Evolutionary conservation across 352 stramenopile genomes (phyloP).

Genomic region (Saprolegnia diclina): DNA sequence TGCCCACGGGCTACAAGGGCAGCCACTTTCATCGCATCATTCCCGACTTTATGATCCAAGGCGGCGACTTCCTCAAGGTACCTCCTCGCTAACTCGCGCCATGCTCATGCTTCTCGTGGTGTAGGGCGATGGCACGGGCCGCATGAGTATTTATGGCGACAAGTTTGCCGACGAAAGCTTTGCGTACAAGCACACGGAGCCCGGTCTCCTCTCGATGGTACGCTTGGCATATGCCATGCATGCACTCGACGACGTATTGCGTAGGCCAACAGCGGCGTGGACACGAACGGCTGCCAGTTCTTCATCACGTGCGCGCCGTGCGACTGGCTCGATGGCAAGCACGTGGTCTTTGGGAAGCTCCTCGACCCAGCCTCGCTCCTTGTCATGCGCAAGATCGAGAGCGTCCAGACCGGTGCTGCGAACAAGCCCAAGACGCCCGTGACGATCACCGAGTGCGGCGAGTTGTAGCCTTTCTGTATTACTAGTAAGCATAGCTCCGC

Average conservation of each 20-base stretch:
- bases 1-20: constrained; percentile 85
- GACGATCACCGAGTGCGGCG: constrained; percentile 83
- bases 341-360: constrained; percentile 95
- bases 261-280: constrained; percentile 90
- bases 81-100: neutral
- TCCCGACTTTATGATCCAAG: constrained; percentile 89
- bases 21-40: constrained; percentile 86
- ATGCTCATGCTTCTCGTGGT: neutral
- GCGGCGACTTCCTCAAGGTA: constrained; percentile 83
- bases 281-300: constrained; percentile 94
- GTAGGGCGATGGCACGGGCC: constrained; percentile 71
- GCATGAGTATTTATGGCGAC: constrained; percentile 84
- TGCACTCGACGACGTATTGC: neutral
- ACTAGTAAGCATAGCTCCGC: neutral
- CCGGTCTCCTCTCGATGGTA: constrained; percentile 78
- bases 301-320: constrained; percentile 92
- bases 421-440: constrained; percentile 86
- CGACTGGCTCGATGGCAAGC: constrained; percentile 94
- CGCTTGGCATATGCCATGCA: constrained; percentile 29
- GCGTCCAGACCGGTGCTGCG: constrained; percentile 71
- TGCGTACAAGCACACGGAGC: constrained; percentile 73
- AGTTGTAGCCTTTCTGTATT: constrained; percentile 51
- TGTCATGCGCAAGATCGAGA: constrained; percentile 89
- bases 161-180: constrained; percentile 85
- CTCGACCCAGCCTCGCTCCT: constrained; percentile 81